phyloP scores from a whole-genome alignment of 345 rosid genomes.

The Aquilaria malaccensis region DNA sequence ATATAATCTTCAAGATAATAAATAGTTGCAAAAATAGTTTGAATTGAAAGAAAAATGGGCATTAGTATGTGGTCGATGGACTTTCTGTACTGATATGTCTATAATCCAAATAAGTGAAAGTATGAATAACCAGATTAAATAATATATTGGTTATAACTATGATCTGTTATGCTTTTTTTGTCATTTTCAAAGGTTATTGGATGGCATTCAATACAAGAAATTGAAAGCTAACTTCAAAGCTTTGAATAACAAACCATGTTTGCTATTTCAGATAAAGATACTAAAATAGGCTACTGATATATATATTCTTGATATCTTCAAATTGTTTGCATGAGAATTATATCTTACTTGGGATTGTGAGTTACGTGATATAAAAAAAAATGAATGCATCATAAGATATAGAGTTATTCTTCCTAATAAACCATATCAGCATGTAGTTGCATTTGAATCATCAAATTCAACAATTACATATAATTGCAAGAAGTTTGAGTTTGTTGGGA shows the following conservation, averaged over 20 bases:
- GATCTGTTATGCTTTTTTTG: constrained; percentile 3
- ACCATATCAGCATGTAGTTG: too few species aligned
- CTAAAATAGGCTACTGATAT: background rate
- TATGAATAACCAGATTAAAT: constrained; percentile 1
- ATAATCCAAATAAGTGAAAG: background rate
- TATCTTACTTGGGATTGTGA: background rate
- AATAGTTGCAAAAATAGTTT: background rate
- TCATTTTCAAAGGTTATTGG: background rate
- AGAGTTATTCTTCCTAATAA: too few species aligned
- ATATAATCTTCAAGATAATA: background rate
- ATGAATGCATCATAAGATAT: too few species aligned
- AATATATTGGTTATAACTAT: background rate
- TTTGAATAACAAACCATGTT: background rate
- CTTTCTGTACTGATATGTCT: background rate
- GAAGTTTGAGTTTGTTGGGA: too few species aligned
- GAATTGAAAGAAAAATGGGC: background rate
- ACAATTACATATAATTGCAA: too few species aligned
- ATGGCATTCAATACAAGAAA: background rate
- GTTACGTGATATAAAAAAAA: background rate
- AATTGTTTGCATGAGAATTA: background rate
- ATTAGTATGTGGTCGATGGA: background rate
- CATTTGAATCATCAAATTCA: too few species aligned
- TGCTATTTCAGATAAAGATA: background rate
- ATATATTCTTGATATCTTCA: background rate
- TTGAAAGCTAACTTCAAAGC: background rate